Base-by-base conservation (phyloP, 108 stramenopile species). In the Fistulifera solaris region DNA sequence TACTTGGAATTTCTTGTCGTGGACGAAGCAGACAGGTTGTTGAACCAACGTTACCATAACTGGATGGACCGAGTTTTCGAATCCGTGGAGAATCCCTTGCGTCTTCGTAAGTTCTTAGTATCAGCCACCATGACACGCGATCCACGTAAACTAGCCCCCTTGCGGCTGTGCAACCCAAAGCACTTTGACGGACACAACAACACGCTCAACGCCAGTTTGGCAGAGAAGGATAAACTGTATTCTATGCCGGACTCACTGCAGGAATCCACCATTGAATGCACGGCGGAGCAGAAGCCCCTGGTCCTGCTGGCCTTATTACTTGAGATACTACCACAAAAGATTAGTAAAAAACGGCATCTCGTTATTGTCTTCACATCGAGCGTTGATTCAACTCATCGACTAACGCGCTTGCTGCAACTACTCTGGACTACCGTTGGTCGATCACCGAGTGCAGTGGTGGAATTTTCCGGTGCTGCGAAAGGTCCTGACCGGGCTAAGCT, bases 1-100 rank as follows among this genome's bases (percentile, higher is more conserved):
- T 91, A 95, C 61, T 70, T 96, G 48, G 58, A 75, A 39, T 98
- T 83, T 63, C 72, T 98, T 25, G 85, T 96, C 17, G 71, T 98
- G 52, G 96, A 98, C 58, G 96, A 98, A 71, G 96, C 93, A 0
- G 96, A 98, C 65, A 70, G 95, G 19, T 68, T 96, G 56, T 65
- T 98, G 40, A 89, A 77, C 49, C 93, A 98, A 67, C 67, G 75
- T 12, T 96, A 98, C 70, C 92, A 96, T 52, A 82, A 86, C 63
- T 96, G 93, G 92, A 81, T 96, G 40, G 57, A 72, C 14, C 56
- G 86, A 46, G 91, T 94, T 12, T 48, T 92, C 23, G 75, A 82
- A 27, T 64, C 77, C 24, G 75, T 68, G 7, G 35, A 56, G 57
- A 19, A 65, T 61, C 65, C 77, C 10, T 54, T 80, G 14, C 83